Evolutionary conservation across 1,139 yeast genomes (phyloP).

Genomic region (Entelexis sorbosivorans): DNA sequence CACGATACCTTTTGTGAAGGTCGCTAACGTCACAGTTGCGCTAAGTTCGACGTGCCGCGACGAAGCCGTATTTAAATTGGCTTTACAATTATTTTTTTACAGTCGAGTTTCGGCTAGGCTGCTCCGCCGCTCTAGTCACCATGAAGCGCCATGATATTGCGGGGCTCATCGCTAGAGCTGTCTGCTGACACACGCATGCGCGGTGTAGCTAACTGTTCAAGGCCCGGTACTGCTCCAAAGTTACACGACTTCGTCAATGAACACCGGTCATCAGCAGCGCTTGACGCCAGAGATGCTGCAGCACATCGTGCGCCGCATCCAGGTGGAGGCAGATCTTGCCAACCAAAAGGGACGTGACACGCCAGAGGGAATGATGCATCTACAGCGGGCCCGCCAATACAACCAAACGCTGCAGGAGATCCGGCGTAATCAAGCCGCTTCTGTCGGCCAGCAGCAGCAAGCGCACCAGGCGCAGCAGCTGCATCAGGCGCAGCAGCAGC

Average conservation of each 20-base stretch:
- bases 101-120: too few relatives aligned
- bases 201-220: neutral
- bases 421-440: slow-evolving; percentile 21
- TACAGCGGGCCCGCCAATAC: slow-evolving; percentile 57
- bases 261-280: slow-evolving; percentile 7
- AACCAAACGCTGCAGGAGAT: slow-evolving; percentile 38
- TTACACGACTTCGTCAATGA: neutral
- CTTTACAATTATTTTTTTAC: too few relatives aligned
- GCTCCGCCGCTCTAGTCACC: too few relatives aligned
- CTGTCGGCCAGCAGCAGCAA: slow-evolving; percentile 10
- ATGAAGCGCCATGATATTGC: neutral
- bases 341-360: slow-evolving; percentile 46
- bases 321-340: slow-evolving; percentile 54
- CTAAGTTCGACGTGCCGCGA: too few relatives aligned
- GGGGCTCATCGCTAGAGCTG: neutral
- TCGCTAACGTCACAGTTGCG: too few relatives aligned
- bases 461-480: slow-evolving; percentile 10
- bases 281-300: slow-evolving; percentile 21
- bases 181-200: neutral
- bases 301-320: slow-evolving; percentile 47
- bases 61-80: too few relatives aligned
- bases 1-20: too few relatives aligned
- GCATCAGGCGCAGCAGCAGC: slow-evolving; percentile 10
- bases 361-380: slow-evolving; percentile 59
- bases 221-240: neutral